A percentile compares a stretch with the other conserved stretches of the same genome.
Evolutionary conservation across 129 eudicot genomes (phyloP).

Genomic region (Calendula officinalis): DNA sequence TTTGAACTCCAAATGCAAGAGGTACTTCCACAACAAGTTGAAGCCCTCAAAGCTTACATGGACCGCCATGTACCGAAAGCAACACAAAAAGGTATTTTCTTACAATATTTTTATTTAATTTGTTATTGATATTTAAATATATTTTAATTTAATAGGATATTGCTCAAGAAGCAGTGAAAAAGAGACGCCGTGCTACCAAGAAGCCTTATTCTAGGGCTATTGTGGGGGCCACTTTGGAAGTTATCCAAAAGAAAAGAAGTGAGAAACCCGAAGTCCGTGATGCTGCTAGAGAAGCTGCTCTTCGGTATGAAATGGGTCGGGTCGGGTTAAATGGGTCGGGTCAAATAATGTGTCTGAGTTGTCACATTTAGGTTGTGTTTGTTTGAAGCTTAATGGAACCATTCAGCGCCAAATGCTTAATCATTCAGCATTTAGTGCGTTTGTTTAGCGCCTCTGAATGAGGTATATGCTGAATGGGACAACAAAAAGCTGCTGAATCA

Average conservation of each 20-base stretch:
- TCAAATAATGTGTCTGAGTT: no score
- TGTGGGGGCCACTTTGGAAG: conserved; percentile 66
- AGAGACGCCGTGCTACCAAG: conserved; percentile 58
- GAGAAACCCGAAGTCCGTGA: conserved; percentile 64
- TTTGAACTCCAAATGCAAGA: neutral
- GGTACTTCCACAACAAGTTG: neutral
- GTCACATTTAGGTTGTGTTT: neutral
- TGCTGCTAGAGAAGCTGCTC: conserved; percentile 65
- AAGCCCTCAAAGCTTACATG: no score
- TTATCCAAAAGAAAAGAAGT: conserved; percentile 59
- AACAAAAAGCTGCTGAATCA: no score
- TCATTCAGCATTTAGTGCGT: no score
- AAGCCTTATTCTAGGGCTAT: conserved; percentile 66
- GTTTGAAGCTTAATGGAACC: no score
- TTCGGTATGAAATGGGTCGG: conserved; percentile 31
- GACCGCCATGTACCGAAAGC: neutral
- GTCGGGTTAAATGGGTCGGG: neutral
- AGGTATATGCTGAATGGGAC: no score
- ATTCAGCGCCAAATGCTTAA: no score
- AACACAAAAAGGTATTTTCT: neutral
- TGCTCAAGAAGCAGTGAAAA: conserved; percentile 55
- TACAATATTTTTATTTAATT: neutral
- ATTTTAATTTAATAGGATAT: conserved; percentile 28
- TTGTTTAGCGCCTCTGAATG: no score
- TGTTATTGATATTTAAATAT: neutral